Conservation (phyloP, 2,329 filamentous ascomycete species). For the Chalara sp. region DNA sequence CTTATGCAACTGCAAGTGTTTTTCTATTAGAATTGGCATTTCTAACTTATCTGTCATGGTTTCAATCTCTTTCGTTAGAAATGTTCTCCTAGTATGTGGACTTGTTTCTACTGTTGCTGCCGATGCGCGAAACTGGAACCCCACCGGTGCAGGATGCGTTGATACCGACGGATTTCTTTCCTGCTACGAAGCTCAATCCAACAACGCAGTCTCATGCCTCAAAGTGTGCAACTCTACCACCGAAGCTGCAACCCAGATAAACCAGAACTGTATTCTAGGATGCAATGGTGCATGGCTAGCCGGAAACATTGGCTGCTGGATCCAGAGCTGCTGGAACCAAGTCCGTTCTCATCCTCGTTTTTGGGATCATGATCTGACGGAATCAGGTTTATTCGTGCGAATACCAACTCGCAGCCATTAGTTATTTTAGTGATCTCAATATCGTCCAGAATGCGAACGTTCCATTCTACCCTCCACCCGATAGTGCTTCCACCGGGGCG, state of each 20-base stretch:
- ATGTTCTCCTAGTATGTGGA: too few relatives aligned
- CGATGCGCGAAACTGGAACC: background rate
- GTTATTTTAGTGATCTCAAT: slow-evolving; percentile 3
- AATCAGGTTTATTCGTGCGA: slow-evolving; percentile 9
- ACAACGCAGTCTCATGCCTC: background rate
- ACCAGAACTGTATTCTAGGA: slow-evolving; percentile 2
- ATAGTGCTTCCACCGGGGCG: background rate
- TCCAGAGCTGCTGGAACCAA: slow-evolving; percentile 12
- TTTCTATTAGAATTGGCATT: too few relatives aligned
- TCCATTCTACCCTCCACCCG: background rate
- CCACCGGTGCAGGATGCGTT: background rate
- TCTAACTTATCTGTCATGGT: too few relatives aligned
- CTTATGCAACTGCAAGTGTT: too few relatives aligned
- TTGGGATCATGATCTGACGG: too few relatives aligned
- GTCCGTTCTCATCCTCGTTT: background rate
- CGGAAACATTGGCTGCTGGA: slow-evolving; percentile 8
- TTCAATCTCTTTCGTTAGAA: too few relatives aligned
- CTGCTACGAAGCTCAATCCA: background rate
- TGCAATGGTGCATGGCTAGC: slow-evolving; percentile 6
- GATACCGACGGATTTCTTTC: background rate
- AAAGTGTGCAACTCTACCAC: background rate
- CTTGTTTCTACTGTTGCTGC: background rate
- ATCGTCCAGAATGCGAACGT: background rate
- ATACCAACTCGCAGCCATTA: slow-evolving; percentile 8
- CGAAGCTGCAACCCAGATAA: background rate